phyloP scores from a whole-genome alignment of 257 asterid species.

The Salvia splendens region DNA sequence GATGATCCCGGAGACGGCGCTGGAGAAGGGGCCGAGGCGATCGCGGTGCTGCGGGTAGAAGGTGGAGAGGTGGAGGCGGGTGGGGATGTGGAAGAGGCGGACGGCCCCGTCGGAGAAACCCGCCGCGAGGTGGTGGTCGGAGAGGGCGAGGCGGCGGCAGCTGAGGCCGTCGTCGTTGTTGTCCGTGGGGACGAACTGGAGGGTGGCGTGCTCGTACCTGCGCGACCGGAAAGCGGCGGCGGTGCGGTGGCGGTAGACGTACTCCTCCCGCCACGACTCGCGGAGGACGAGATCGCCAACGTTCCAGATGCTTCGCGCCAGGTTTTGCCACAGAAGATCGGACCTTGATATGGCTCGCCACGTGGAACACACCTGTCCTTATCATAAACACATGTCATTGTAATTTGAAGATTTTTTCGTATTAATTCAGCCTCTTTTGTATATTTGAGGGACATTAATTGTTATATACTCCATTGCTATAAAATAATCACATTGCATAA shows the following conservation, averaged over 20 bases:
- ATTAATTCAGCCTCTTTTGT: no score
- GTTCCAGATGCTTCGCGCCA: constrained; percentile 64
- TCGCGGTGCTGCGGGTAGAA: constrained; percentile 66
- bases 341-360: constrained; percentile 87
- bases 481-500: no score
- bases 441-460: no score
- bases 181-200: constrained; percentile 52
- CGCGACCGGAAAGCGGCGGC: constrained; percentile 54
- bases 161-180: constrained; percentile 45
- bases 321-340: constrained; percentile 82
- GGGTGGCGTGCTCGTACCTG: constrained; percentile 45
- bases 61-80: constrained; percentile 50
- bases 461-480: no score
- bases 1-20: constrained; percentile 67
- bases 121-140: constrained; percentile 70
- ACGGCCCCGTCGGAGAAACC: constrained; percentile 82
- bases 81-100: constrained; percentile 55
- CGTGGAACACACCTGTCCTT: constrained; percentile 67
- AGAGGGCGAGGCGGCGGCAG: constrained; percentile 77
- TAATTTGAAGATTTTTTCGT: no score
- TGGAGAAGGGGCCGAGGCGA: constrained; percentile 66
- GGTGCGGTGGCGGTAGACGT: constrained; percentile 65
- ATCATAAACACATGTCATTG: no score
- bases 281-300: constrained; percentile 40
- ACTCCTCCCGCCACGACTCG: constrained; percentile 76